phyloP scores from a whole-genome alignment of 129 eudicot species.

The Pseudognaphalium luteoalbum region DNA sequence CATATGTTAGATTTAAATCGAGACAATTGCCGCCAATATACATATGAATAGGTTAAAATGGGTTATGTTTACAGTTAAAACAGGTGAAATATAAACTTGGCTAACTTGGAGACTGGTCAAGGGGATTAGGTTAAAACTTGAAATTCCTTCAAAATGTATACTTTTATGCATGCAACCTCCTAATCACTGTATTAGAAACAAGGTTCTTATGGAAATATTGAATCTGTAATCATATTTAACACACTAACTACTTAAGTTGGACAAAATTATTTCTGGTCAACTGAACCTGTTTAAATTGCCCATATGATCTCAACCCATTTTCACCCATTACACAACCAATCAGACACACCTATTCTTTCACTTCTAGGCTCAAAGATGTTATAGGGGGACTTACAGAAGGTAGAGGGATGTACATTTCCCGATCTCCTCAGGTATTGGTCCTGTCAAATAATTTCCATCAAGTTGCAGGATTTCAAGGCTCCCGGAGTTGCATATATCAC shows the following conservation, averaged over 20 bases:
- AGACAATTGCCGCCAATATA: background rate
- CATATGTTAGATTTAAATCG: background rate
- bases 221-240: constrained; percentile 1
- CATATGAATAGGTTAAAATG: background rate
- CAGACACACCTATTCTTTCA: background rate
- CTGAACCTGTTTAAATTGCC: background rate
- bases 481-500: constrained; percentile 74
- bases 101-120: background rate
- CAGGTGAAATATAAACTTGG: background rate
- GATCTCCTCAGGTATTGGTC: constrained; percentile 72
- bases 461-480: constrained; percentile 81
- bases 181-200: background rate
- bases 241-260: too few species aligned
- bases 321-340: constrained; percentile 1
- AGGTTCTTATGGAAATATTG: too few species aligned
- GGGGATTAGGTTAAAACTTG: background rate
- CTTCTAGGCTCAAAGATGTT: background rate
- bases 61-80: background rate
- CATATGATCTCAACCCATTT: background rate
- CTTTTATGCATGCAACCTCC: background rate
- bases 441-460: constrained; percentile 77
- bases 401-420: constrained; percentile 89
- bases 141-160: background rate
- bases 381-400: constrained; percentile 67
- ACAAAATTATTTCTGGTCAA: constrained; percentile 8